Conservation (phyloP, 2,329 filamentous ascomycete species). For the Colletotrichum neosansevieriae region DNA sequence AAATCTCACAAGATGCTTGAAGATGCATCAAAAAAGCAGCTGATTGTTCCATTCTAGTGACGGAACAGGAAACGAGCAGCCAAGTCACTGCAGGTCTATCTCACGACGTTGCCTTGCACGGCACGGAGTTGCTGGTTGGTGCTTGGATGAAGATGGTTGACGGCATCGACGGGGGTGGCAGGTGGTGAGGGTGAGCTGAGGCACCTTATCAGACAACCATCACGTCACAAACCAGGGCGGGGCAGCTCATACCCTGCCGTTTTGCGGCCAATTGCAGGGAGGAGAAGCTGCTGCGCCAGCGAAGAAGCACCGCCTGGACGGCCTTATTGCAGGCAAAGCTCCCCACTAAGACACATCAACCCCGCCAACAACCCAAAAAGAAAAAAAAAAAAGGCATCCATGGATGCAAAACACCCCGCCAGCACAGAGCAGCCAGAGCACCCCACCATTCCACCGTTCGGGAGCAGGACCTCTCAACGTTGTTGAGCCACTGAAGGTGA, state of each 20-base stretch:
- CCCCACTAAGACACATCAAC: conserved; percentile 37
- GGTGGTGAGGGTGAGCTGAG: conserved; percentile 22
- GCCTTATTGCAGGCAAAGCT: conserved; percentile 1
- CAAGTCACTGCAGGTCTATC: conserved; percentile 6
- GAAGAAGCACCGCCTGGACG: not conserved
- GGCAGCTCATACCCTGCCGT: conserved; percentile 14
- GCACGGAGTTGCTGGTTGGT: not conserved
- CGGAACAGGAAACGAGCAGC: conserved; percentile 26
- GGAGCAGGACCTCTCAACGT: conserved; percentile 31
- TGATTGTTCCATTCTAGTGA: conserved; percentile 10
- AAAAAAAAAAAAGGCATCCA: conserved; percentile 36
- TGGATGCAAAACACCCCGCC: conserved; percentile 42
- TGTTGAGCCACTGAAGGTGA: conserved; percentile 38
- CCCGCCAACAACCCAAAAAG: conserved; percentile 43
- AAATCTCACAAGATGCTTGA: not conserved
- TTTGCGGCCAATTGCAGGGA: not conserved
- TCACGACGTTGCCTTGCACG: conserved; percentile 10
- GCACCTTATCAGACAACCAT: conserved; percentile 41
- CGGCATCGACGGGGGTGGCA: not conserved
- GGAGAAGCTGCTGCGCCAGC: not conserved
- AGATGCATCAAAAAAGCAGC: not conserved
- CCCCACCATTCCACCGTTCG: conserved; percentile 42
- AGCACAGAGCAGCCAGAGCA: conserved; percentile 41
- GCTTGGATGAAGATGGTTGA: not conserved
- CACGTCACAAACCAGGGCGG: conserved; percentile 41